Base-by-base conservation (phyloP, 2,329 filamentous ascomycete species). In the Metarhizium rileyi region DNA sequence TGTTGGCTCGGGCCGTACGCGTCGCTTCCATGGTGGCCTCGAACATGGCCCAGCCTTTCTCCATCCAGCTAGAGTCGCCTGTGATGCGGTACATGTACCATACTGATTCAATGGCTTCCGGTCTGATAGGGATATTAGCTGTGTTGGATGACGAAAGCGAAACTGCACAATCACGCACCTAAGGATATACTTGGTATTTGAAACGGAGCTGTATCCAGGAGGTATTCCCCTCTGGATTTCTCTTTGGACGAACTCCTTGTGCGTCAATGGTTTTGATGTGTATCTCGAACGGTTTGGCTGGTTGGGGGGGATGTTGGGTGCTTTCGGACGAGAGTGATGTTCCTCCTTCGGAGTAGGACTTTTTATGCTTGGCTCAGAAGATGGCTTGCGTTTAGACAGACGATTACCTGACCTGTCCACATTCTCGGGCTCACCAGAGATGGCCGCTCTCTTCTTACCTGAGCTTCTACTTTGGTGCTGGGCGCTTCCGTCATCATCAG, bases 21-120 rank as follows among this genome's bases (percentile, higher is more conserved):
- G 87, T 90, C 28, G 80, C 74, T 30, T 75, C 75, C 50, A 85
- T 73, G 46, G 93, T 81, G 20, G 84, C 74, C 54, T 81, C 70
- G 63, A 89, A 95, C 87, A 95, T 94, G 46, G 74, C 72, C 90
- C 90, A 95, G 16, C 87, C 90, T 56, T 85, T 84, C 26, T 94
- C 87, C 63, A 85, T 84, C 76, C 87, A 89, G 4, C 68, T 66
- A 1, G 75, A 68, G 55, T 93, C 85, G 44, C 88, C 90, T 0
- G 88, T 94, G 66, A 94, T 88, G 61, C 90, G 86, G 70, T 94
- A 93, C 73, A 94, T 84, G 69, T 90, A 87, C 77, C 89, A 94
- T 14, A 94, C 82, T 1, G 84, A 89, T 61, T 95, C 89, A 57
- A 95, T 90, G 1, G 87, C 87, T 70, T 95, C 89, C 20, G 88